A percentile compares a stretch with the other conserved stretches of the same genome.
phyloP scores from a whole-genome alignment of 2,329 filamentous ascomycete species.

The Aspergillus nomiae region DNA sequence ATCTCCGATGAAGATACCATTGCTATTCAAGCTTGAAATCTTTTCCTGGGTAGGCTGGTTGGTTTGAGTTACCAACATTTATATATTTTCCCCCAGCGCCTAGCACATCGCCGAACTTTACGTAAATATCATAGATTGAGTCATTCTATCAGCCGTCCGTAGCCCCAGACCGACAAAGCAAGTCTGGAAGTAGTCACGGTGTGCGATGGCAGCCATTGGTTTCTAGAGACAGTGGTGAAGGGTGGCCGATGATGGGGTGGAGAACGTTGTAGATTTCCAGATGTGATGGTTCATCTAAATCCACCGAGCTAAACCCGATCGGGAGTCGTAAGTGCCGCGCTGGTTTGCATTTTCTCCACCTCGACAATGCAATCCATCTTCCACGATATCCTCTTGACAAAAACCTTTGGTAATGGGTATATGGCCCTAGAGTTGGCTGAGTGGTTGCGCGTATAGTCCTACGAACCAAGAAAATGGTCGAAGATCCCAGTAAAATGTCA shows the following conservation, averaged over 20 bases:
- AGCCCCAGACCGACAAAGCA: background rate
- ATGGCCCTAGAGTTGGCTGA: background rate
- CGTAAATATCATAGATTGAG: background rate
- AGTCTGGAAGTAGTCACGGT: background rate
- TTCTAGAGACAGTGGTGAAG: background rate
- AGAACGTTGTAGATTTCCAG: background rate
- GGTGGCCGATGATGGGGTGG: background rate
- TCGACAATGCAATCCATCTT: background rate
- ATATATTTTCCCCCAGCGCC: background rate
- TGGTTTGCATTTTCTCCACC: background rate
- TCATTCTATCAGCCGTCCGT: background rate
- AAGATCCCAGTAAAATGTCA: background rate
- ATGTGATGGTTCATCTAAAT: background rate
- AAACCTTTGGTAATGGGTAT: background rate
- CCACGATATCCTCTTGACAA: background rate
- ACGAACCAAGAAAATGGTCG: background rate
- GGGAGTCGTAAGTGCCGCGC: background rate
- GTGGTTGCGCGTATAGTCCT: background rate
- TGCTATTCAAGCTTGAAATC: background rate
- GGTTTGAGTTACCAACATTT: too few relatives aligned
- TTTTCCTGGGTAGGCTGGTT: too few relatives aligned
- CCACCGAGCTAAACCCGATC: background rate
- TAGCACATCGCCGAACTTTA: background rate
- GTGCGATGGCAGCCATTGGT: background rate
- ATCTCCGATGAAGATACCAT: background rate